Base-by-base conservation (phyloP, 179 eudicot species). In the Beta lomatogona region DNA sequence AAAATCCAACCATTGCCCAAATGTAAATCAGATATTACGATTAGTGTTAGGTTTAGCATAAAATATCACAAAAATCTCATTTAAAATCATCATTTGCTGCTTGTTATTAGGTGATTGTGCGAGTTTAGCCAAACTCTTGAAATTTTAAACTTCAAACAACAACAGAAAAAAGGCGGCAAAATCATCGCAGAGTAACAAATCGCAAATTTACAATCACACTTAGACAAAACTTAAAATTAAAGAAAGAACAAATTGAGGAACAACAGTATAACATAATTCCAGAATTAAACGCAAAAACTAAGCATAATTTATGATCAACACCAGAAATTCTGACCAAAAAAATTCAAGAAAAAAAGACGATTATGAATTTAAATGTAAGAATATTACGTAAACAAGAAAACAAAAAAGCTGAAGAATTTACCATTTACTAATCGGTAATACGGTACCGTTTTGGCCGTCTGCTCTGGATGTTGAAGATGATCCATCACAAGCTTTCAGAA, bases 161-260 rank as follows among this genome's bases (percentile, higher is more conserved):
- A 36, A 36, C 41, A 36, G 2, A 36, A 36, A 75, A 57, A 54
- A 57, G 22, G 77, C 77, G 77, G 66, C 25, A 75, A 75, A 55
- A 36, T 18, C 14, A 36, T 57, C 8, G 3, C 21, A 53, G 21
- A 53, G 41, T 11, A 48, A 48, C 63, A 15, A 58, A 58, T 58
- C 18, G 19, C 19, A 0, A 58, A 58, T 12, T 19, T 13, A 48
- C 2, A 58, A 58, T 58, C 63, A 58, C 63, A 58, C 7, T 18
- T 58, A 13, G 1, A 16, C 31, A 48, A 6, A n/a, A 71, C 8
- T 10, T 7, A 2, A 46, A 46, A 71, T 46, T 28, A 72, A 3
- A 72, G 41, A 36, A 36, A 72, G 1, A 57, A 1, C 9, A 72
- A 1, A 48, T 9, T 18, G 8, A 73, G 5, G 19, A 31, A 7